Evolutionary conservation across 2,329 filamentous ascomycete genomes (phyloP).

Genomic region (Hymenoscyphus fructigenus): DNA sequence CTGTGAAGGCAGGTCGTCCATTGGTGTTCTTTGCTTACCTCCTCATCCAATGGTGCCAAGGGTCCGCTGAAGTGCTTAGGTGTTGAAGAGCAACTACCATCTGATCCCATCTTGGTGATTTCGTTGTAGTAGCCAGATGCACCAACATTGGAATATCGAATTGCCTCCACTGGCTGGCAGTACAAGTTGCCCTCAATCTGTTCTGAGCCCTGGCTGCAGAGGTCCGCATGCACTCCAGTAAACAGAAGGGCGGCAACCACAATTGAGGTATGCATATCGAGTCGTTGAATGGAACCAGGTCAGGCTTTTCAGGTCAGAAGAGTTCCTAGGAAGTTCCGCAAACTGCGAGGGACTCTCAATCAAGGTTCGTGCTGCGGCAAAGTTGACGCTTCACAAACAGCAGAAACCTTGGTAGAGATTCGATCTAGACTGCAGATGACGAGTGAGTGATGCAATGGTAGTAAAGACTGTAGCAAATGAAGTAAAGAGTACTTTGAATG

Average conservation of each 20-base stretch:
- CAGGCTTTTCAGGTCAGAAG: background rate
- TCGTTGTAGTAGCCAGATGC: conserved; percentile 62
- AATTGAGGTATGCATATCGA: background rate
- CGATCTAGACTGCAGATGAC: background rate
- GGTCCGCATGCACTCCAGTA: conserved; percentile 10
- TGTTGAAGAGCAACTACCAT: conserved; percentile 54
- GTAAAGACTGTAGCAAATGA: conserved; percentile 3
- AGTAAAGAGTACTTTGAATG: background rate
- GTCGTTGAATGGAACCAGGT: background rate
- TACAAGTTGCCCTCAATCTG: conserved; percentile 59
- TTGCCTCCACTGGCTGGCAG: conserved; percentile 62
- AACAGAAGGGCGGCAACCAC: background rate
- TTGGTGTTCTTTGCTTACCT: conserved; percentile 50
- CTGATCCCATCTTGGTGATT: conserved; percentile 58
- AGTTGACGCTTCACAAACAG: background rate
- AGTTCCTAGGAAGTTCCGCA: background rate
- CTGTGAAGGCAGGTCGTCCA: background rate
- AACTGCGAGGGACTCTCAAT: background rate
- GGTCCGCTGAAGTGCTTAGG: conserved; percentile 56
- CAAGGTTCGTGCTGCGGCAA: background rate
- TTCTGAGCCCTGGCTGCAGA: conserved; percentile 5
- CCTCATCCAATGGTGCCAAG: conserved; percentile 67
- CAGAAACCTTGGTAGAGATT: background rate
- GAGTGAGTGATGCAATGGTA: background rate
- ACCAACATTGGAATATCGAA: conserved; percentile 66